A percentile compares a stretch with the other conserved stretches of the same genome.
Evolutionary conservation across 495 filamentous ascomycete species (phyloP).

Genomic region (Hypomontagnella submonticulosa): DNA sequence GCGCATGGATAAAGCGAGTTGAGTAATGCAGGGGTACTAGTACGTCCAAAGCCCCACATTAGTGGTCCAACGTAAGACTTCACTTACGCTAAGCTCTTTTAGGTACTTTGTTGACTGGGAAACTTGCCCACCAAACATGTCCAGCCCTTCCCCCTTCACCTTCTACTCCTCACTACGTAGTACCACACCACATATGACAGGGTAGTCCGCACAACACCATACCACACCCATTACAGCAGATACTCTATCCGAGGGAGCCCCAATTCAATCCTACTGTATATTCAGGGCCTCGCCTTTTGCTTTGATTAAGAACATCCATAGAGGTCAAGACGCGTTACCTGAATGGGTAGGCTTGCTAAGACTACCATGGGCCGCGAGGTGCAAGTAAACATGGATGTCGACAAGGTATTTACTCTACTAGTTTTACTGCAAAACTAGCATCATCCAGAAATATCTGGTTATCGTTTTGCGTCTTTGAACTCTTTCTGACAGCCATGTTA

Average conservation of each 20-base stretch:
- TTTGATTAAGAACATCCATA: conserved; percentile 1
- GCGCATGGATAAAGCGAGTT: conserved; percentile 6
- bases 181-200: conserved; percentile 1
- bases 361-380: conserved; percentile 42
- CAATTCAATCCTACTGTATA: not conserved
- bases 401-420: conserved; percentile 49
- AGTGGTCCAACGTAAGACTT: conserved; percentile 14
- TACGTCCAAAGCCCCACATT: not conserved
- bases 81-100: conserved; percentile 39
- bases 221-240: conserved; percentile 1
- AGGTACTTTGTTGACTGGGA: conserved; percentile 49
- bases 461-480: not conserved
- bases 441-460: too few relatives aligned
- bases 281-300: not conserved
- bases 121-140: conserved; percentile 41
- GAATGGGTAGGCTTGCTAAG: conserved; percentile 42
- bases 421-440: not conserved
- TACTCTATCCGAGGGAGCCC: not conserved
- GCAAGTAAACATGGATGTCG: conserved; percentile 55
- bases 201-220: conserved; percentile 2
- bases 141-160: not conserved
- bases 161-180: conserved; percentile 26
- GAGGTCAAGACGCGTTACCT: conserved; percentile 35
- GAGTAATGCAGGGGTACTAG: not conserved
- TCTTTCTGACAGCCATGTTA: conserved; percentile 22